phyloP scores from a whole-genome alignment of 2,329 filamentous ascomycete species.

The Sporothrix curviconia region DNA sequence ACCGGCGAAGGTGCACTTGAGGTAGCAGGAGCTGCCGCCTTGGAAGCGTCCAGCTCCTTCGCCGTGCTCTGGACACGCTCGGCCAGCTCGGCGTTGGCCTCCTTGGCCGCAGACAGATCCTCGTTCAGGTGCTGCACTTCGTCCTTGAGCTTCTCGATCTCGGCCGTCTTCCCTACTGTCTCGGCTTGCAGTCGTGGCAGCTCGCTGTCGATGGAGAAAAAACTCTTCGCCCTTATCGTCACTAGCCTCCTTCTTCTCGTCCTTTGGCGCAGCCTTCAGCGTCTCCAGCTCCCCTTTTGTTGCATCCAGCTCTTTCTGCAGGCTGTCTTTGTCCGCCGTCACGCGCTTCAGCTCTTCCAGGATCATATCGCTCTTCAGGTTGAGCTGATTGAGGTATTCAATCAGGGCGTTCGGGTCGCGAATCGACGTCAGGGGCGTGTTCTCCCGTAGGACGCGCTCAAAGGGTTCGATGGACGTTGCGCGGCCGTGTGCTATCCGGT shows the following conservation, averaged over 20 bases:
- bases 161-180: constrained; percentile 57
- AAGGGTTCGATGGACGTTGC: constrained; percentile 88
- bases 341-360: constrained; percentile 89
- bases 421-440: constrained; percentile 86
- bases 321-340: constrained; percentile 69
- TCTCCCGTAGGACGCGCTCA: constrained; percentile 82
- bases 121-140: constrained; percentile 62
- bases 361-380: constrained; percentile 82
- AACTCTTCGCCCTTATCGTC: constrained; percentile 58
- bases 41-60: constrained; percentile 45
- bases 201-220: constrained; percentile 88
- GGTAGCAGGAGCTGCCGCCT: not conserved
- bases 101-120: constrained; percentile 60
- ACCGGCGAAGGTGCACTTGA: constrained; percentile 22
- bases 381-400: constrained; percentile 85
- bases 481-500: constrained; percentile 81
- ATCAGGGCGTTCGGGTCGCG: constrained; percentile 74
- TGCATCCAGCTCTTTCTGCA: constrained; percentile 70
- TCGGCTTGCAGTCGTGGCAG: constrained; percentile 73
- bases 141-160: constrained; percentile 62
- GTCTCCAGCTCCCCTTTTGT: constrained; percentile 58
- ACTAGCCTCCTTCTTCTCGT: constrained; percentile 16
- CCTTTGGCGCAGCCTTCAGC: constrained; percentile 29
- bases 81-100: constrained; percentile 61
- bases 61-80: constrained; percentile 62